Evolutionary conservation across 73 alveolate species (phyloP), one percentile per base, ranked within the genome.

Genomic region (Durusdinium trenchii): DNA sequence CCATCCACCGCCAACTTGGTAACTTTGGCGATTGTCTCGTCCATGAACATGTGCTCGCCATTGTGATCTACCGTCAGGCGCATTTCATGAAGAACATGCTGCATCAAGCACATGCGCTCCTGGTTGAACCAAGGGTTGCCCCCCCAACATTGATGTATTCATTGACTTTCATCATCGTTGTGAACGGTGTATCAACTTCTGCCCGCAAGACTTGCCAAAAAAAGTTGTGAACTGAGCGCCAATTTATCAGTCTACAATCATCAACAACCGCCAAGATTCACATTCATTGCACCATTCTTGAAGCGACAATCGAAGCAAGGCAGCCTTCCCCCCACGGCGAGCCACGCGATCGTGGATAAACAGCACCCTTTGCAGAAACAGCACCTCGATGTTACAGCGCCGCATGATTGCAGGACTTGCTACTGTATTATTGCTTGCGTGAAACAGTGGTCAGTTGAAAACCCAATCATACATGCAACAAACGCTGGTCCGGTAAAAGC

Each of bases 1-100:
- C 91, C 91, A 81, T 81, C 91, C 91, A 81, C 91, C 26, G 69
- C 23, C 54, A 62, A 30, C 48, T 81, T 81, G 32, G 46, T 48
- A 23, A 81, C 67, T 35, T 81, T 81, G 46, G 20, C 91, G 35
- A 46, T n/a, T 9, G 32, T 46, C 10, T 6, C 91, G 35, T 62
- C 69, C 48, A 47, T 67, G 67, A 81, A 81, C 38, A 81, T 14
- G 52, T 1, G 3, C 7, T 47, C 48, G 1, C 67, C 91, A 47
- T 81, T 10, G 16, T 81, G 91, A 28, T 81, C 91, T 3, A 0
- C 48, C 6, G 91, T 67, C 67, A 81, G 45, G 47, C 48, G 16
- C 91, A 81, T 81, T 32, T 81, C 91, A 23, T 48, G 69, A 1
- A 81, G 91, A 12, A 81, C 32, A 3, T 47, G 47, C 12, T 81